Base-by-base conservation (phyloP, 768 basidiomycete species). In the Leccinum incarnatum region DNA sequence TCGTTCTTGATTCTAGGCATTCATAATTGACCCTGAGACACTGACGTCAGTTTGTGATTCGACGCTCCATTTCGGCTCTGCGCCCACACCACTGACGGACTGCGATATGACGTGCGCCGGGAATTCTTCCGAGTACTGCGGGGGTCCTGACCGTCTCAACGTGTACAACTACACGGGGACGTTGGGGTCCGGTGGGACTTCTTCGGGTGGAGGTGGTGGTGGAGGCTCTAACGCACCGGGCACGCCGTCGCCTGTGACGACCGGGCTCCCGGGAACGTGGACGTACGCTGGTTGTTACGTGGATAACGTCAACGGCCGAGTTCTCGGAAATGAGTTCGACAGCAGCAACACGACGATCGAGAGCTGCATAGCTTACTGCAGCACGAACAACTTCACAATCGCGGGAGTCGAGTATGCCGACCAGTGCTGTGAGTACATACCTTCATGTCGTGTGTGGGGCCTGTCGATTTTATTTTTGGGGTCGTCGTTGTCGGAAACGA, bases 261-360 rank as follows among this genome's bases (percentile, higher is more conserved):
- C 67, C 7, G 82, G 80, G 21, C 81, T 90, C 5, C 83, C 84
- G 1, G 69, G 70, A 6, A 75, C 75, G 23, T 90, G 86, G 84
- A 74, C 75, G 0, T 90, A 89, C 55, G 79, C 72, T 25, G 83
- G 77, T 5, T 90, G 90, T 64, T 92, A 81, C 70, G 83, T 89
- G 82, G 90, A 92, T 66, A 85, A 85, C 55, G 82, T 80, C 0
- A 67, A 80, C 63, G 89, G 90, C 11, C 87, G 88, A 11, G 75
- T 85, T 19, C 76, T 89, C 57, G 64, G 71, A 32, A 75, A 72
- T 30, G 76, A 81, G 62, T 58, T 76, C 0, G 76, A 80, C 55
- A 68, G 66, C 36, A 70, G 61, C 48, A 61, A 63, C 8, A 74
- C 77, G 61, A 93, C 91, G 0, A 79, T 89, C 48, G 75, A 87